phyloP scores from a whole-genome alignment of 2,329 filamentous ascomycete genomes.

The Fonsecaea monophora region DNA sequence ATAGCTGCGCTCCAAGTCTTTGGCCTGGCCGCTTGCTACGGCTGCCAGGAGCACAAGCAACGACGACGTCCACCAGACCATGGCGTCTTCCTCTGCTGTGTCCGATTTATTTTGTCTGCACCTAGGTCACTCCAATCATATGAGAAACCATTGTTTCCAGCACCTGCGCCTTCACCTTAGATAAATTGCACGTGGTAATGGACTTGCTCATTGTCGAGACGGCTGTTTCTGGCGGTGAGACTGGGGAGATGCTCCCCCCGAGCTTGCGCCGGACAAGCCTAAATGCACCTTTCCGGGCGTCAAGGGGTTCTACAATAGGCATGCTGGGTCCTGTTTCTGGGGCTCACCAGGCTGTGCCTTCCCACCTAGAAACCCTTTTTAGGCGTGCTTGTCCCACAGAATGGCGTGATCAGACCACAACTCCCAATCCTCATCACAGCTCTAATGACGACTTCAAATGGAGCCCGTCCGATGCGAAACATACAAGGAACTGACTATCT shows the following conservation, averaged over 20 bases:
- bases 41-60: not conserved
- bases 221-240: not conserved
- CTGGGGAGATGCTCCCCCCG: not conserved
- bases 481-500: not conserved
- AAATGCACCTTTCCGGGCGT: not conserved
- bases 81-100: not conserved
- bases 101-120: not conserved
- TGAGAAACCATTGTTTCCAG: not conserved
- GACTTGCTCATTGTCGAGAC: not conserved
- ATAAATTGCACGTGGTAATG: not conserved
- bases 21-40: not conserved
- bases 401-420: slow-evolving; percentile 17
- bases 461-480: not conserved
- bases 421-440: slow-evolving; percentile 9
- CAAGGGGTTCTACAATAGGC: not conserved
- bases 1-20: not conserved
- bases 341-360: not conserved
- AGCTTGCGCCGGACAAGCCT: not conserved
- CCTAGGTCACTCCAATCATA: not conserved
- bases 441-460: slow-evolving; percentile 9
- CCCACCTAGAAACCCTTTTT: not conserved
- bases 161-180: not conserved
- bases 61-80: slow-evolving; percentile 9
- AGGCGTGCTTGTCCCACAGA: slow-evolving; percentile 16
- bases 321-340: not conserved